phyloP scores from a whole-genome alignment of 805 yeast species.

The Komagataella kurtzmanii region DNA sequence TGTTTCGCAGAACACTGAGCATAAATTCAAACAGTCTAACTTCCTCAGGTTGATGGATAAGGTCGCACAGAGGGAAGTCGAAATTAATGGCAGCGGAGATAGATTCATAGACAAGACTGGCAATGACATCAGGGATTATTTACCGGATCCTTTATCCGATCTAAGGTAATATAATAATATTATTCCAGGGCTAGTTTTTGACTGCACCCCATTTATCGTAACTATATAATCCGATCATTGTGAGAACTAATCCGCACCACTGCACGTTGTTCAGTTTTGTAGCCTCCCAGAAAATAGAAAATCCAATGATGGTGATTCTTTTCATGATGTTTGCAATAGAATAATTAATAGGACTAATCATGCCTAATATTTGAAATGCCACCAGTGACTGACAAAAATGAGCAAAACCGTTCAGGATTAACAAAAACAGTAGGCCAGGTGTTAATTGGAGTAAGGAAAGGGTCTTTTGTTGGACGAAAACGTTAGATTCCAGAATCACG shows the following conservation, averaged over 20 bases:
- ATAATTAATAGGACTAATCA: slow-evolving; percentile 63
- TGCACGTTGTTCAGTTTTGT: slow-evolving; percentile 24
- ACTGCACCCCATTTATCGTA: slow-evolving; percentile 55
- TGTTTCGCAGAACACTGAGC: slow-evolving; percentile 15
- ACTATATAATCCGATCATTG: slow-evolving; percentile 50
- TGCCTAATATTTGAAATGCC: slow-evolving; percentile 66
- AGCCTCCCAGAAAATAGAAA: slow-evolving; percentile 55
- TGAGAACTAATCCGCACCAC: slow-evolving; percentile 38
- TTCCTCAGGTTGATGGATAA: slow-evolving; percentile 27
- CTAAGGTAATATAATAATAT: slow-evolving; percentile 2
- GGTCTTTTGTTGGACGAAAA: slow-evolving; percentile 10
- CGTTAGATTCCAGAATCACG: slow-evolving; percentile 35
- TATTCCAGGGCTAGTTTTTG: neutral
- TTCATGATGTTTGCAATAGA: slow-evolving; percentile 70
- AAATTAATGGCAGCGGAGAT: slow-evolving; percentile 20
- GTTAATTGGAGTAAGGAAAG: slow-evolving; percentile 18
- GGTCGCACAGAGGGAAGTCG: slow-evolving; percentile 24
- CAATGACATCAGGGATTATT: slow-evolving; percentile 19
- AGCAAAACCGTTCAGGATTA: slow-evolving; percentile 48
- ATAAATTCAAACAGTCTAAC: slow-evolving; percentile 24
- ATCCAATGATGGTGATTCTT: slow-evolving; percentile 55
- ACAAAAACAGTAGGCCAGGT: slow-evolving; percentile 18
- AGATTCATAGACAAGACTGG: slow-evolving; percentile 22
- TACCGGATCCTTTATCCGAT: slow-evolving; percentile 15
- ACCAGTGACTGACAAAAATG: slow-evolving; percentile 64